Conservation (phyloP, 208 protist species). For the Trypanosoma mega region DNA sequence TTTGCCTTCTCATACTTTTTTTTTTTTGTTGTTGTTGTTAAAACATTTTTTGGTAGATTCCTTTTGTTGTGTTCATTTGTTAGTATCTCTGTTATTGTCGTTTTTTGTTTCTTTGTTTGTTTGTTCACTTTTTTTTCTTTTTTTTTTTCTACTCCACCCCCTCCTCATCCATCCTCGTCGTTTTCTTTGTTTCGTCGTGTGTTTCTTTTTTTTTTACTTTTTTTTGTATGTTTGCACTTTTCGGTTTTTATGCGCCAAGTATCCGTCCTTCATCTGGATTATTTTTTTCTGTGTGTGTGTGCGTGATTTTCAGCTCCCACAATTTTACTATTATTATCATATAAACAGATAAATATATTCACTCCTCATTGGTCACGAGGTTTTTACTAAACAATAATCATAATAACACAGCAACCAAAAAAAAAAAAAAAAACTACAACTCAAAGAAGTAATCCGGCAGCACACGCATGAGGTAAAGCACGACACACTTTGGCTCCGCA, state of each 20-base stretch:
- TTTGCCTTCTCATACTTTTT: too few relatives aligned
- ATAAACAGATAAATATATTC: too few relatives aligned
- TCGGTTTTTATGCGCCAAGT: not conserved
- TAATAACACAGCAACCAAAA: not conserved
- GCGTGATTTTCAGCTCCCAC: too few relatives aligned
- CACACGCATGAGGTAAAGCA: slow-evolving; percentile 60
- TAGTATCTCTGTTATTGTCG: too few relatives aligned
- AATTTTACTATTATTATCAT: too few relatives aligned
- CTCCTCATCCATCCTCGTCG: not conserved
- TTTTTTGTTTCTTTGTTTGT: not conserved
- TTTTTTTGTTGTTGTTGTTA: too few relatives aligned
- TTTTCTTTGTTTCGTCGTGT: not conserved
- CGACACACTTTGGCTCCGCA: slow-evolving; percentile 68
- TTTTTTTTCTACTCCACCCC: not conserved
- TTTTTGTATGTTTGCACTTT: not conserved
- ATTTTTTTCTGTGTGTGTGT: not conserved
- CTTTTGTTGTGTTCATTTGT: too few relatives aligned
- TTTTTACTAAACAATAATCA: too few relatives aligned
- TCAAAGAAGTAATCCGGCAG: slow-evolving; percentile 52
- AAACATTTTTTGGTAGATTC: too few relatives aligned
- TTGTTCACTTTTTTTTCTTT: not conserved
- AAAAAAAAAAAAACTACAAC: not conserved
- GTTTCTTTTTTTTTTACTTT: slow-evolving; percentile 1
- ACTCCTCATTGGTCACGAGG: too few relatives aligned
- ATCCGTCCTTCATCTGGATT: not conserved